These are phyloP conservation scores for Fagopyrum esculentum DNA, from an alignment of 148 eudicot genomes.

Conservation along the genomic window DNA sequence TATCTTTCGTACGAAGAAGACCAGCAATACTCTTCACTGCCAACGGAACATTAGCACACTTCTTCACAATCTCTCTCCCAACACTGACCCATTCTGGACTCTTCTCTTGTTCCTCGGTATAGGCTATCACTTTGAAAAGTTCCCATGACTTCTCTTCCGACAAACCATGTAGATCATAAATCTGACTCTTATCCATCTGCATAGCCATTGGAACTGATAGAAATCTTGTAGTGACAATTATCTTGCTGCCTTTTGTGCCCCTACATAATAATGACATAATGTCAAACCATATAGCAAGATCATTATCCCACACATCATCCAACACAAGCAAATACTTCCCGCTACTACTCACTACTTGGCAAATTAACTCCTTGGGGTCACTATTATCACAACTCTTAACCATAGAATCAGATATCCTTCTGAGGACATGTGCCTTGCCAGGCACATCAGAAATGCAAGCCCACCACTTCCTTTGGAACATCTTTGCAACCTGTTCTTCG, in stretches of 20 bases:
- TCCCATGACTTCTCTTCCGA: conserved; percentile 22
- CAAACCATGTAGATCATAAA: conserved; percentile 17
- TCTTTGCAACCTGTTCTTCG: not conserved
- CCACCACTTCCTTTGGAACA: conserved; percentile 20
- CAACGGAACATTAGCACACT: conserved; percentile 25
- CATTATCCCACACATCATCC: conserved; percentile 19
- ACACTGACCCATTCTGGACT: not conserved
- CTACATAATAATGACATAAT: not conserved
- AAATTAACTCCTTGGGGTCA: not conserved
- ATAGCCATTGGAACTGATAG: not conserved
- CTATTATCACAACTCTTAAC: not conserved
- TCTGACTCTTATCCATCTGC: not conserved
- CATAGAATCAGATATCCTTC: conserved; percentile 1
- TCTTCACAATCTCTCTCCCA: not conserved
- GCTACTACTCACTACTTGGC: not conserved
- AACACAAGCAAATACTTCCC: conserved; percentile 14
- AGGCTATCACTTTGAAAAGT: not conserved
- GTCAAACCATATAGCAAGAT: not conserved
- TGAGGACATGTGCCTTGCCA: not conserved
- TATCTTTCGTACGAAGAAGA: not conserved
- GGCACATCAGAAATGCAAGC: conserved; percentile 15
- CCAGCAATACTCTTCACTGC: not conserved
- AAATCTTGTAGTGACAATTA: conserved; percentile 3
- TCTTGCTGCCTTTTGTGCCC: not conserved
- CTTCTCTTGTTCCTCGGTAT: not conserved